Evolutionary conservation across 306 rosid genomes (phyloP), one percentile per base, ranked within the genome.

Genomic region (Dryas drummondii): DNA sequence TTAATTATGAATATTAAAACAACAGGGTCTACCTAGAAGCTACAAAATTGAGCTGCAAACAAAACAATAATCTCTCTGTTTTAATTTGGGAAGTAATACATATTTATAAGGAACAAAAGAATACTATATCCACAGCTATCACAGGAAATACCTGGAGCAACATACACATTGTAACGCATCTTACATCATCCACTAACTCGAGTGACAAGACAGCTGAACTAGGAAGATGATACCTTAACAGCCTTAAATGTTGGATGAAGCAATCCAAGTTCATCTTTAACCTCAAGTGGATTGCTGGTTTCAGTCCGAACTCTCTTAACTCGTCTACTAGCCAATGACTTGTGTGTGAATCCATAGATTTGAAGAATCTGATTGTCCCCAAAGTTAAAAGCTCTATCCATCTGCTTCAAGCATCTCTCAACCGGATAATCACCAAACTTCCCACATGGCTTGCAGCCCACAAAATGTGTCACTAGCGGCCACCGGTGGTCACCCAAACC

Each of bases 391-490:
- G 98, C 98, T 46, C 98, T 78, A 26, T 93, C 98, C 98, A 93
- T 93, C 58, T 91, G 97, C 81, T 78, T 91, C 84, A 93, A 68
- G 75, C 98, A 93, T 60, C 93, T 84, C 78, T 87, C 93, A 22
- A 93, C 96, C 0, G 97, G 85, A 69, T 93, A 91, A 81, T 93
- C 98, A 6, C 97, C 96, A 15, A 91, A 89, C 58, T 89, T 91
- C 72, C 93, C 98, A 67, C 98, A 93, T 1, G 98, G 98, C 76
- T 93, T 93, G 75, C 98, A 93, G 32, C 98, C 98, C 72, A 93
- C 98, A 63, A 93, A 93, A 69, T 93, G 98, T 12, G 98, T 93
- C 72, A 93, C 98, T 62, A 93, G 79, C 0, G 98, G 98, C 98
- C 98, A 93, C 45, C 97, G 70, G 64, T 93, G 96, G 40, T 93